Evolutionary conservation across 2,329 filamentous ascomycete species (phyloP).

Genomic region (Pyrenophora tritici-repentis): DNA sequence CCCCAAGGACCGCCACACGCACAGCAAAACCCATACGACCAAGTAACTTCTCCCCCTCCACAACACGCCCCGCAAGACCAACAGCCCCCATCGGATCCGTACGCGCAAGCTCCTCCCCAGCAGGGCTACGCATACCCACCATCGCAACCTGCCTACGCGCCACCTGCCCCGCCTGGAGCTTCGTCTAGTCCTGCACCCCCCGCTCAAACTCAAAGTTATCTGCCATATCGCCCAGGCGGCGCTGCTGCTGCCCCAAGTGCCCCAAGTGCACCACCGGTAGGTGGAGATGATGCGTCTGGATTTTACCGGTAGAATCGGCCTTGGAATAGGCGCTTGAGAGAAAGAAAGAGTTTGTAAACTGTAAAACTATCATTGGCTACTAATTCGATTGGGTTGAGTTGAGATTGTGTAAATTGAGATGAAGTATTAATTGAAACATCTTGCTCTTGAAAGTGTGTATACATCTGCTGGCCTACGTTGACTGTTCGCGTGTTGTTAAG

Average conservation of each 20-base stretch:
- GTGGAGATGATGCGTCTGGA: conserved; percentile 36
- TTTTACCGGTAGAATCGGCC: conserved; percentile 31
- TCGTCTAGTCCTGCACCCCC: conserved; percentile 32
- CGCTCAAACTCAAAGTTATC: conserved; percentile 31
- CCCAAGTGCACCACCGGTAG: conserved; percentile 36
- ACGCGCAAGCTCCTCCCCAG: conserved; percentile 36
- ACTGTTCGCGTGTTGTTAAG: too few species aligned
- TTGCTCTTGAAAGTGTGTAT: too few species aligned
- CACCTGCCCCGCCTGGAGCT: conserved; percentile 36
- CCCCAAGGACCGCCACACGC: conserved; percentile 21
- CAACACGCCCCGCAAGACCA: conserved; percentile 27
- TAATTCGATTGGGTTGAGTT: neutral
- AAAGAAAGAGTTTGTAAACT: neutral
- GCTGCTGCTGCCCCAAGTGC: conserved; percentile 32
- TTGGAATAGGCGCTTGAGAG: neutral
- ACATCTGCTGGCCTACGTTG: too few species aligned
- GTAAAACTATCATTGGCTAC: neutral
- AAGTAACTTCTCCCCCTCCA: conserved; percentile 34
- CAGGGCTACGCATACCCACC: conserved; percentile 40
- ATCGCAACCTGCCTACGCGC: conserved; percentile 39
- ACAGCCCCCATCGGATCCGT: conserved; percentile 36
- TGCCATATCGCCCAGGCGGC: conserved; percentile 43
- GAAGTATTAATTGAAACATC: too few species aligned
- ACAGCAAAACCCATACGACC: conserved; percentile 36
- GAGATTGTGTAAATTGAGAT: too few species aligned